Percentiles rank a stretch among this genome's conserved stretches.
These are phyloP conservation scores for Forsythia suspensa DNA, from an alignment of 257 asterid genomes.

Conservation along the genomic window DNA sequence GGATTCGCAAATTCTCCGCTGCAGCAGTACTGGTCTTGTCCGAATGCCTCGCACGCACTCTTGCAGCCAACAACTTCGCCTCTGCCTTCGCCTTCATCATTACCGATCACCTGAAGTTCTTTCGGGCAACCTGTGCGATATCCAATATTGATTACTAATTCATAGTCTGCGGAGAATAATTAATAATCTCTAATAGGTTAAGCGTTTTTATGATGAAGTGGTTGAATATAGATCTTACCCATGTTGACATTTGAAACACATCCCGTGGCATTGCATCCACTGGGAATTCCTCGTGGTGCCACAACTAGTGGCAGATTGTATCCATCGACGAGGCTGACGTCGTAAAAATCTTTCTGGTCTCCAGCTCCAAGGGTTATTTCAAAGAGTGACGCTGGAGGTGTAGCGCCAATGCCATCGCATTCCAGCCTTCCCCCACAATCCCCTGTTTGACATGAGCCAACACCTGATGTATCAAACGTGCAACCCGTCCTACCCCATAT, in stretches of 20 bases:
- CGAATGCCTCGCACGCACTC: constrained; percentile 85
- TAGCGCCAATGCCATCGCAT: constrained; percentile 70
- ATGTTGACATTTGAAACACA: constrained; percentile 65
- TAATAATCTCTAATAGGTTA: background rate
- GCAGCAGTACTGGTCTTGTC: constrained; percentile 75
- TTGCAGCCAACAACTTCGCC: constrained; percentile 75
- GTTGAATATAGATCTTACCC: constrained; percentile 35
- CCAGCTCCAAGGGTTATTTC: constrained; percentile 81
- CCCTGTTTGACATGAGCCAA: constrained; percentile 76
- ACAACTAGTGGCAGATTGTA: constrained; percentile 73
- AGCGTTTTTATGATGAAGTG: background rate
- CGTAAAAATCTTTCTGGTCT: constrained; percentile 63
- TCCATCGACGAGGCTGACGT: constrained; percentile 81
- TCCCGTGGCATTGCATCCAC: constrained; percentile 74
- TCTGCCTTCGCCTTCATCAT: constrained; percentile 34
- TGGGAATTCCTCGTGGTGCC: constrained; percentile 44
- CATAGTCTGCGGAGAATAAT: background rate
- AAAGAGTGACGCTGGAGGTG: constrained; percentile 78
- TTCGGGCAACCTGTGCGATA: constrained; percentile 68
- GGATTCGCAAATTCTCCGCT: constrained; percentile 87
- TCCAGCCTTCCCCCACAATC: constrained; percentile 80
- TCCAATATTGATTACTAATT: background rate
- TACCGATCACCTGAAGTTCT: constrained; percentile 78
- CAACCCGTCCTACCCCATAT: constrained; percentile 90
- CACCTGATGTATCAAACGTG: constrained; percentile 58